phyloP scores from a whole-genome alignment of 371 early-diverging fungal species.

The Thermomucor indicae-seudaticae region DNA sequence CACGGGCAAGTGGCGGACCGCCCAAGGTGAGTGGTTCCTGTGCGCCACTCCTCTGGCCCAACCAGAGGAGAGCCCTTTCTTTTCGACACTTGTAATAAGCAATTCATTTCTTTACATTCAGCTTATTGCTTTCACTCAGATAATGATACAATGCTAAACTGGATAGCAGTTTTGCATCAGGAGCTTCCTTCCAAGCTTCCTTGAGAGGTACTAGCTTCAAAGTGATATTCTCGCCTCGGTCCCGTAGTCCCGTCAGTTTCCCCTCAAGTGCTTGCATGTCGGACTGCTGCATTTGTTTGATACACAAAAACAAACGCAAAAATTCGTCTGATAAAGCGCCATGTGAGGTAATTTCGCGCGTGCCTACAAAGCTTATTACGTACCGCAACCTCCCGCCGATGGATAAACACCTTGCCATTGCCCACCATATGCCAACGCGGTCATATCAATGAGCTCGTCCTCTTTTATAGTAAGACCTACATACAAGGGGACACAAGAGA shows the following conservation, averaged over 20 bases:
- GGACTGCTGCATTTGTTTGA: slow-evolving; percentile 48
- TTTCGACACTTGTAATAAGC: no score
- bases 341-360: background rate
- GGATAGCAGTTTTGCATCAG: slow-evolving; percentile 71
- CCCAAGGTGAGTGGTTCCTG: no score
- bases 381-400: slow-evolving; percentile 73
- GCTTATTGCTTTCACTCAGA: no score
- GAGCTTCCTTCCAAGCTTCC: slow-evolving; percentile 61
- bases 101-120: no score
- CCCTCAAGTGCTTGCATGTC: slow-evolving; percentile 61
- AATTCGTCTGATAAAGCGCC: slow-evolving; percentile 58
- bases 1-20: no score
- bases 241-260: slow-evolving; percentile 67
- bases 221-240: slow-evolving; percentile 75
- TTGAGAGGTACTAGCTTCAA: slow-evolving; percentile 60
- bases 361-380: background rate
- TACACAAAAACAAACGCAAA: slow-evolving; percentile 65
- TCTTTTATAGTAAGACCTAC: slow-evolving; percentile 57
- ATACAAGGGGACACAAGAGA: background rate
- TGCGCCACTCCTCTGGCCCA: no score
- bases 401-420: slow-evolving; percentile 65
- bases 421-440: slow-evolving; percentile 47
- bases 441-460: slow-evolving; percentile 66
- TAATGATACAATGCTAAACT: slow-evolving; percentile 68
- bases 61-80: no score